Conservation (phyloP, 352 stramenopile genomes). For the Globisporangium nagaii region DNA sequence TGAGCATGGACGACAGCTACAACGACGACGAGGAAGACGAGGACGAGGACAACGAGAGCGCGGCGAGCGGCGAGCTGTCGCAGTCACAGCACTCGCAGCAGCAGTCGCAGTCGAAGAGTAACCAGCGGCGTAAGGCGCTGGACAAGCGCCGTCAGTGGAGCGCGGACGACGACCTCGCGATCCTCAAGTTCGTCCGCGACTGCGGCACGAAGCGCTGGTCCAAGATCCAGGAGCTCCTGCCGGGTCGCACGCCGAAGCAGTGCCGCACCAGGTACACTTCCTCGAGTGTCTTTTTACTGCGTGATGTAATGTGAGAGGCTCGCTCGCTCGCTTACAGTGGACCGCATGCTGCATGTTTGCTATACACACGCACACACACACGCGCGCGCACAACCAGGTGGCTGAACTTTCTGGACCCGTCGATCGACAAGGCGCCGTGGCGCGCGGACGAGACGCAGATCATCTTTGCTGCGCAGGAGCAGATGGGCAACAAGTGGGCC, state of each 20-base stretch:
- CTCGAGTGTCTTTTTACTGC: no score
- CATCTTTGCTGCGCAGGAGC: constrained; percentile 63
- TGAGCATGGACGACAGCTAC: background rate
- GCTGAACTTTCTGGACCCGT: constrained; percentile 93
- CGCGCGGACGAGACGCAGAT: constrained; percentile 86
- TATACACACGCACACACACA: no score
- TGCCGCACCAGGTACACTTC: constrained; percentile 92
- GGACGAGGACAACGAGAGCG: constrained; percentile 9
- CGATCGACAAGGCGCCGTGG: constrained; percentile 93
- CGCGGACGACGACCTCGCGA: constrained; percentile 52
- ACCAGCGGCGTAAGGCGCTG: background rate
- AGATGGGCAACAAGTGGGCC: constrained; percentile 94
- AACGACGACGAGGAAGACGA: constrained; percentile 2
- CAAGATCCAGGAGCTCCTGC: constrained; percentile 89
- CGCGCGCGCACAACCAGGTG: no score
- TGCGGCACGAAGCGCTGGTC: constrained; percentile 89
- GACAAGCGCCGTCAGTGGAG: constrained; percentile 64
- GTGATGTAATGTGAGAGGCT: no score
- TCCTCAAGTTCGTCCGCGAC: constrained; percentile 62
- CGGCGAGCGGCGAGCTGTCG: background rate
- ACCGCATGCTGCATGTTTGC: no score
- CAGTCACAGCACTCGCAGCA: background rate
- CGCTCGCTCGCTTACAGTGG: no score
- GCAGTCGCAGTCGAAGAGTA: background rate
- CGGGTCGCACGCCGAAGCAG: constrained; percentile 94